Conservation (phyloP, 495 filamentous ascomycete genomes). For the Neurospora tetraspora region DNA sequence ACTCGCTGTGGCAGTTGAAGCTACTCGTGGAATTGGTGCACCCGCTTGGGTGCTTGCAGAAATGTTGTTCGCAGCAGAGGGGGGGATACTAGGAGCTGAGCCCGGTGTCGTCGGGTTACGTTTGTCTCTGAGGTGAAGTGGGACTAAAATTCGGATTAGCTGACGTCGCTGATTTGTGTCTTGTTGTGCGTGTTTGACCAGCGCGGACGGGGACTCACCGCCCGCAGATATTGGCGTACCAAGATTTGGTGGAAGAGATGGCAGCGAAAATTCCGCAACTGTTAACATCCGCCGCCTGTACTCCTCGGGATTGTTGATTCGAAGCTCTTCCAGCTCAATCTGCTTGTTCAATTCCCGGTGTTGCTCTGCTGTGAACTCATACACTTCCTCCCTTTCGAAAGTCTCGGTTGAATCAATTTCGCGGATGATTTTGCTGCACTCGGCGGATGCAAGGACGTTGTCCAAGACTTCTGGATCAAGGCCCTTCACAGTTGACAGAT, state of each 20-base stretch:
- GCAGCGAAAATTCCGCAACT: neutral
- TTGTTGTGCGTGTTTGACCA: neutral
- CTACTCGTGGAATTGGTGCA: neutral
- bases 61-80: neutral
- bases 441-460: slow-evolving; percentile 38
- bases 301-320: slow-evolving; percentile 17
- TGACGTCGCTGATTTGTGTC: neutral
- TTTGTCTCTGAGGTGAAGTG: slow-evolving; percentile 2
- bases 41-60: neutral
- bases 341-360: slow-evolving; percentile 17
- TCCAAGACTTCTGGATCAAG: slow-evolving; percentile 63
- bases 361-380: slow-evolving; percentile 29
- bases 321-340: slow-evolving; percentile 17
- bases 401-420: slow-evolving; percentile 32
- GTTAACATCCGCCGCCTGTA: slow-evolving; percentile 4
- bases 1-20: neutral
- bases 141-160: slow-evolving; percentile 8
- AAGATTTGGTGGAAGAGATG: neutral
- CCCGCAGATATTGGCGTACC: neutral
- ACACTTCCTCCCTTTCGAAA: slow-evolving; percentile 35
- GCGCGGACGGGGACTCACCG: slow-evolving; percentile 8
- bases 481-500: slow-evolving; percentile 42
- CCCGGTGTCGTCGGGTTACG: neutral
- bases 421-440: slow-evolving; percentile 16
- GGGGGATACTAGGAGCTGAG: neutral